Conservation (phyloP, 1,139 yeast species). For the Taphrina betulina region DNA sequence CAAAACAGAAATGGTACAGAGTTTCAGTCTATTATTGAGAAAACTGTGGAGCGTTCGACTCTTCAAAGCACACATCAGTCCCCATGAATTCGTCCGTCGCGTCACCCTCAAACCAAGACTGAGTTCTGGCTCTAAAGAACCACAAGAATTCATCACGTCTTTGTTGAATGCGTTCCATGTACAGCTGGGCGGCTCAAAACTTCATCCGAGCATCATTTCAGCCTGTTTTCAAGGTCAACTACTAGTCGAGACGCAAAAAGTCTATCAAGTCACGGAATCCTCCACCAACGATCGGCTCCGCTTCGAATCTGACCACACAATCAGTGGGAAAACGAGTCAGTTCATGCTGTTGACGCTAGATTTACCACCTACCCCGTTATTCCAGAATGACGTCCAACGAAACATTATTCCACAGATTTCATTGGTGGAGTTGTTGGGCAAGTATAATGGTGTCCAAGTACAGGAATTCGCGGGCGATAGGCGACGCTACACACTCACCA, state of each 20-base stretch:
- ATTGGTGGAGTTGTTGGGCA: constrained; percentile 51
- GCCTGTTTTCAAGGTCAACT: constrained; percentile 57
- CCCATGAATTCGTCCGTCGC: constrained; percentile 51
- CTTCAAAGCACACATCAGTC: constrained; percentile 58
- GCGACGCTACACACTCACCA: constrained; percentile 48
- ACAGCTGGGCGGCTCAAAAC: neutral
- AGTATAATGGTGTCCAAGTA: constrained; percentile 49
- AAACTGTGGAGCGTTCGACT: constrained; percentile 65
- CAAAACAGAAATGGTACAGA: constrained; percentile 43
- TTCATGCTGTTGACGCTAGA: constrained; percentile 63
- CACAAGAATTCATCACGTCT: neutral
- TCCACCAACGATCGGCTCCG: constrained; percentile 40
- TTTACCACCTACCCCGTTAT: constrained; percentile 59
- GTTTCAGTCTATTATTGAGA: constrained; percentile 52
- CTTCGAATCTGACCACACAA: constrained; percentile 39
- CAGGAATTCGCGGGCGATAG: constrained; percentile 44
- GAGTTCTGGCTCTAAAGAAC: neutral
- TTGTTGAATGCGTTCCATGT: neutral
- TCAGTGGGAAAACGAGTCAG: constrained; percentile 44
- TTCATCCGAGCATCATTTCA: constrained; percentile 40
- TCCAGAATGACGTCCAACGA: constrained; percentile 49
- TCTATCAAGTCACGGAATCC: constrained; percentile 41
- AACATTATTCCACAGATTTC: constrained; percentile 57
- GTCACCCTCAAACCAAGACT: constrained; percentile 41
- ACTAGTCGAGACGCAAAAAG: constrained; percentile 44